A percentile compares a stretch with the other conserved stretches of the same genome.
Evolutionary conservation across 371 early-diverging fungal species (phyloP).

Genomic region (Basidiobolus heterosporus): DNA sequence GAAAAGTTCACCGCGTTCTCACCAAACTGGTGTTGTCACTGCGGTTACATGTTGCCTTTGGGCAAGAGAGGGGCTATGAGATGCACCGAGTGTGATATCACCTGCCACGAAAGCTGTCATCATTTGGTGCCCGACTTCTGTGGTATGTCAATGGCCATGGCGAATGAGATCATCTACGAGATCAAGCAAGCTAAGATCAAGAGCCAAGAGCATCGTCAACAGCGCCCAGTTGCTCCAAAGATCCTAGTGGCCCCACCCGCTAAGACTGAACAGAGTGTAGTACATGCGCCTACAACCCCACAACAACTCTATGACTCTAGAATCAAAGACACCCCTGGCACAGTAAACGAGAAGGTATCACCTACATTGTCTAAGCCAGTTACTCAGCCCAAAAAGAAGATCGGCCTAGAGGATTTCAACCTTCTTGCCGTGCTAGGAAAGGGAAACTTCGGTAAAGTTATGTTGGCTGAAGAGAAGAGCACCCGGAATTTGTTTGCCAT

Average conservation of each 20-base stretch:
- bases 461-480: slow-evolving; percentile 80
- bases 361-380: slow-evolving; percentile 3
- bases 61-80: slow-evolving; percentile 48
- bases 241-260: background rate
- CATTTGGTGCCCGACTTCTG: slow-evolving; percentile 83
- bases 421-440: slow-evolving; percentile 88
- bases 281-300: slow-evolving; percentile 1
- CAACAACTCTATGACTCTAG: slow-evolving; percentile 6
- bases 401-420: slow-evolving; percentile 59
- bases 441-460: slow-evolving; percentile 96
- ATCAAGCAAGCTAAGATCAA: slow-evolving; percentile 19
- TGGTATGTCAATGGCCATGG: slow-evolving; percentile 71
- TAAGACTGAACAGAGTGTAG: background rate
- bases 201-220: background rate
- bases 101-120: slow-evolving; percentile 73
- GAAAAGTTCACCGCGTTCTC: slow-evolving; percentile 53
- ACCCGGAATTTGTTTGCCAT: slow-evolving; percentile 76
- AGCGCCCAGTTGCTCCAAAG: background rate
- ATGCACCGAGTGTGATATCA: slow-evolving; percentile 58
- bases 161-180: slow-evolving; percentile 59
- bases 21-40: slow-evolving; percentile 92
- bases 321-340: background rate
- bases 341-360: slow-evolving; percentile 6
- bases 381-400: slow-evolving; percentile 9
- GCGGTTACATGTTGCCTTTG: slow-evolving; percentile 83